These are phyloP conservation scores for Ganoderma leucocontextum DNA, from an alignment of 1,284 basidiomycete species.

Conservation along the genomic window DNA sequence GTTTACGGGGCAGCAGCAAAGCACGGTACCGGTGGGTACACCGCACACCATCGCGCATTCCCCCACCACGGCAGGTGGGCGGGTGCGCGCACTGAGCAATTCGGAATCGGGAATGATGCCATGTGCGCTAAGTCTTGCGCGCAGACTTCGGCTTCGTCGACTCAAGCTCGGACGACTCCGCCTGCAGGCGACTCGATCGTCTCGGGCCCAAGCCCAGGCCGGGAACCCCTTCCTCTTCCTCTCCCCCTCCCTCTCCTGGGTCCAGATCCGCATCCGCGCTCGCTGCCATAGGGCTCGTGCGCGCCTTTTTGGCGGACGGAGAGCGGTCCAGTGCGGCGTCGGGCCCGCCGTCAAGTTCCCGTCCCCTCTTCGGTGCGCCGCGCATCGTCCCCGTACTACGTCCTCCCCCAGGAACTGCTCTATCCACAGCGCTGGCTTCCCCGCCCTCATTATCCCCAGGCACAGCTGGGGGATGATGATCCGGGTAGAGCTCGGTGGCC, in stretches of 20 bases:
- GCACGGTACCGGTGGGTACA: not conserved
- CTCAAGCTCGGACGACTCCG: not conserved
- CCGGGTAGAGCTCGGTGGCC: conserved; percentile 22
- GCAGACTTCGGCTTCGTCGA: conserved; percentile 7
- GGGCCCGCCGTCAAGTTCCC: not conserved
- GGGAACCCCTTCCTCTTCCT: not conserved
- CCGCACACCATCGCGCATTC: not conserved
- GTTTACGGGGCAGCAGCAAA: not conserved
- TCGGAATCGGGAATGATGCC: not conserved
- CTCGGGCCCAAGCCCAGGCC: not conserved
- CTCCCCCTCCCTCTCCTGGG: not conserved
- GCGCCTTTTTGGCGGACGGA: conserved; percentile 8
- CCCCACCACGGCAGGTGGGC: not conserved
- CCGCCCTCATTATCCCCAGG: not conserved
- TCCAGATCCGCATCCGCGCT: not conserved
- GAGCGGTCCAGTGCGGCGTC: not conserved
- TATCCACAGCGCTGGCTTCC: not conserved
- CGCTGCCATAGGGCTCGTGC: not conserved
- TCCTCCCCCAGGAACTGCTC: not conserved
- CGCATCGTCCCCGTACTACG: not conserved
- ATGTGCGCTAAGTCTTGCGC: conserved; percentile 13
- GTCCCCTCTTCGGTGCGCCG: not conserved
- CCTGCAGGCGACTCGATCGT: conserved; percentile 12
- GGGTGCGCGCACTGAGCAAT: not conserved
- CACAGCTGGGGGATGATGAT: conserved; percentile 13